Evolutionary conservation across 2,329 filamentous ascomycete species (phyloP), one percentile per base, ranked within the genome.

Genomic region (Dothiorella sarmentorum): DNA sequence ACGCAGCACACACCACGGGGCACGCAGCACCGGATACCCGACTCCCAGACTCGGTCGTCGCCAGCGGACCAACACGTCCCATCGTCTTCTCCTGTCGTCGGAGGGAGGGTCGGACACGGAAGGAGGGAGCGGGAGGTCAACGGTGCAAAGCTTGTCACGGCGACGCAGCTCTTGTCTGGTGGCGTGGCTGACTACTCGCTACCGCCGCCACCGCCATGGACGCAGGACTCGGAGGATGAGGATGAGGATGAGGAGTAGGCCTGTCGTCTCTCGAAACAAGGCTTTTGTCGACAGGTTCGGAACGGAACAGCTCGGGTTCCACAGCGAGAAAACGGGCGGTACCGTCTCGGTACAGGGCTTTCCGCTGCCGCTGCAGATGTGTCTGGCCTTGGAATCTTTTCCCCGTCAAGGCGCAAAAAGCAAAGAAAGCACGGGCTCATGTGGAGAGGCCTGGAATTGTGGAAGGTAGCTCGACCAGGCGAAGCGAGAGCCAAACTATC

Each of bases 181-280:
- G 37, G 45, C 3, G 11, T 40, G 45, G 38, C 13, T 10, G 44
- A 35, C 4, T 52, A 53, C n/a, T 52, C 45, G 18, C 3, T 59
- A 18, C 56, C 56, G 9, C 56, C 37, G 18, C 56, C 56, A 15
- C 56, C 56, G 15, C 44, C 55, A 17, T 58, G 31, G 55, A 40
- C 35, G 43, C 43, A 29, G 43, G 55, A 58, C 4, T 33, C 35
- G 17, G 27, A 42, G 27, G 56, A 53, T 5, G 56, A 42, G 13
- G 56, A 56, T 7, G 38, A 52, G 33, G 22, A 51, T n/a, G 42
- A 13, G n/a, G 13, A 4, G n/a, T 15, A 13, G 11, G 17, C 3
- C 4, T 40, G 11, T 2, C n/a, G n/a, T n/a, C n/a, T n/a, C n/a
- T n/a, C n/a, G n/a, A n/a, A n/a, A n/a, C n/a, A n/a, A n/a, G n/a